phyloP scores from a whole-genome alignment of 2,329 filamentous ascomycete species.

The Penicillium crustosum region DNA sequence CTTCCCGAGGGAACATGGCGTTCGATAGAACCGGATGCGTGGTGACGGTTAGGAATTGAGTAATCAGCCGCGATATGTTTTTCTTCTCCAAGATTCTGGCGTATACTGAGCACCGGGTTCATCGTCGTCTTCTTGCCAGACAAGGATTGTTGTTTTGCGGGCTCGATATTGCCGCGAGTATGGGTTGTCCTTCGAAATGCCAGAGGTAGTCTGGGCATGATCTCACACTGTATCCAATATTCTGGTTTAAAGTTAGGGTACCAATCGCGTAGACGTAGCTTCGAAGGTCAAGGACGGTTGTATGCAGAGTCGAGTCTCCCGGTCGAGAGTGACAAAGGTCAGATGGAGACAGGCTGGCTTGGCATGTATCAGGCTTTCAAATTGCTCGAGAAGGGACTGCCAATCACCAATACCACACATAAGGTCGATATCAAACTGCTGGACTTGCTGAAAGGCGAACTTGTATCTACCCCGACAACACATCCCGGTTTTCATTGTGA shows the following conservation, averaged over 20 bases:
- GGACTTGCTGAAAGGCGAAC: neutral
- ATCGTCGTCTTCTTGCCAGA: too few species aligned
- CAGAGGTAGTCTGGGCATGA: too few species aligned
- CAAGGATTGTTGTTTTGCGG: too few species aligned
- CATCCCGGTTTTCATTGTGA: neutral
- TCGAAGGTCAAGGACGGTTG: neutral
- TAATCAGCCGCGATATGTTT: too few species aligned
- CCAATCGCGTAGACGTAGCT: neutral
- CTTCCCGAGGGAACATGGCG: too few species aligned
- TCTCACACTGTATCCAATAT: too few species aligned
- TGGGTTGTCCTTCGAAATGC: too few species aligned
- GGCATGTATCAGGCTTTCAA: neutral
- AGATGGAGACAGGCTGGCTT: neutral
- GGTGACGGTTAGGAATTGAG: too few species aligned
- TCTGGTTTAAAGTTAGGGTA: neutral
- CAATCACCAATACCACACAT: neutral
- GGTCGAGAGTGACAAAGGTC: neutral
- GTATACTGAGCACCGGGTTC: too few species aligned
- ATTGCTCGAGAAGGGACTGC: neutral
- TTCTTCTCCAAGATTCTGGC: too few species aligned
- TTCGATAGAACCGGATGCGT: too few species aligned
- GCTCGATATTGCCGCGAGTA: too few species aligned
- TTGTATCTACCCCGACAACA: neutral
- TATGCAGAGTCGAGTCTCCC: neutral
- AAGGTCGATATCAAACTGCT: neutral